Base-by-base conservation (phyloP, 2,329 filamentous ascomycete genomes). In the Coniochaeta prunicola region DNA sequence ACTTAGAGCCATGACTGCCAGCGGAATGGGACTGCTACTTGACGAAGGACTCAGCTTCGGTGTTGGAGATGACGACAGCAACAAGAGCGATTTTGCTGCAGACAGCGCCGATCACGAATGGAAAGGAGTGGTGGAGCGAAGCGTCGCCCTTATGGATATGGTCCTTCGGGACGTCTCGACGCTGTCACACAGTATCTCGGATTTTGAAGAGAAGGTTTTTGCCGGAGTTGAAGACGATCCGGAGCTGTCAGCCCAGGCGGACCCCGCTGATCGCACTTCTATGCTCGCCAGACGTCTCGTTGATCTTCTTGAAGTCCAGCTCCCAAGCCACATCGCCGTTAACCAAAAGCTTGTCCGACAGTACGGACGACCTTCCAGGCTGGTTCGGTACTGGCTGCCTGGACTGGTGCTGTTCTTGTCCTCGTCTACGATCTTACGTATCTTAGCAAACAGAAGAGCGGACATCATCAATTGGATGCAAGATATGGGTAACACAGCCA, bases 361-460 rank as follows among this genome's bases (percentile, higher is more conserved):
- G 57, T 88, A 93, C 69, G 92, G 93, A 8, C 87, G 87, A 24
- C 94, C 94, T 0, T 85, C 89, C 4, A 76, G 77, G 40, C 67
- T 94, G 5, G 80, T 96, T 3, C 85, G 94, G 54, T 97, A 96
- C 73, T 99, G 94, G 94, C 78, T 97, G 5, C 91, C 92, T 1
- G 82, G 85, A 0, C 81, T 84, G 1, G 72, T 85, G 9, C 80
- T 91, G 1, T 70, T 97, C 2, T 76, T 96, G 12, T 97, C 92
- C 0, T 93, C 91, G 0, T 92, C 90, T 17, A 96, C 92, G 0
- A 80, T 96, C n/a, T 77, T 97, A 17, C 87, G 87, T 24, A 83
- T 97, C 38, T 73, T 96, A 31, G 79, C 89, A 61, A 90, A 88
- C 68, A 83, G 87, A 57, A 85, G 85, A 66, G 88, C 88, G 21